phyloP scores from a whole-genome alignment of 2,329 filamentous ascomycete species.

The Penicillium hordei region DNA sequence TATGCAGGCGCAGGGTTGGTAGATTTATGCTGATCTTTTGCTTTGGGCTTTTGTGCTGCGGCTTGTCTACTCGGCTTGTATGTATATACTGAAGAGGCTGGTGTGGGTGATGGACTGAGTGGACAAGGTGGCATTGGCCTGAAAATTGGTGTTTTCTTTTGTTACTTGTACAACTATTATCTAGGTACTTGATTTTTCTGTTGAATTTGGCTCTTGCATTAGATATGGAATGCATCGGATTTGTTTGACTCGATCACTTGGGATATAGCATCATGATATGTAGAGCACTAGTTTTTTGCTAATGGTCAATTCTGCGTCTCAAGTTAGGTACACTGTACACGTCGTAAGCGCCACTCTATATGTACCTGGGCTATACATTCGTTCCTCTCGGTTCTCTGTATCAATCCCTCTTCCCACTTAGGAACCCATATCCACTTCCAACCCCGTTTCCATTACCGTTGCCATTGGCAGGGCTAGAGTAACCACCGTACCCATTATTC shows the following conservation, averaged over 20 bases:
- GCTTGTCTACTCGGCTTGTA: constrained; percentile 13
- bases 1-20: constrained; percentile 51
- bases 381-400: background rate
- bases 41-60: background rate
- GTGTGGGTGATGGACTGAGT: constrained; percentile 6
- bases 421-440: constrained; percentile 38
- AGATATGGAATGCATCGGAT: constrained; percentile 25
- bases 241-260: constrained; percentile 12
- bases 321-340: constrained; percentile 15
- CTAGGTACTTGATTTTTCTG: constrained; percentile 14
- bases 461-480: constrained; percentile 45
- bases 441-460: constrained; percentile 16
- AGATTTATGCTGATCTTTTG: constrained; percentile 11
- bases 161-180: constrained; percentile 22
- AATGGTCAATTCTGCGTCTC: background rate
- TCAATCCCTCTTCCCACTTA: constrained; percentile 46
- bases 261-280: constrained; percentile 1
- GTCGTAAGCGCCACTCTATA: constrained; percentile 3
- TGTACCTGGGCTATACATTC: constrained; percentile 7
- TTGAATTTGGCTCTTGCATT: constrained; percentile 19
- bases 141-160: constrained; percentile 11
- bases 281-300: background rate
- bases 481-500: constrained; percentile 58
- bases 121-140: constrained; percentile 10
- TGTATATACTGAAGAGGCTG: constrained; percentile 19